phyloP scores from a whole-genome alignment of 2,329 filamentous ascomycete genomes.

The Penicillium sp. region DNA sequence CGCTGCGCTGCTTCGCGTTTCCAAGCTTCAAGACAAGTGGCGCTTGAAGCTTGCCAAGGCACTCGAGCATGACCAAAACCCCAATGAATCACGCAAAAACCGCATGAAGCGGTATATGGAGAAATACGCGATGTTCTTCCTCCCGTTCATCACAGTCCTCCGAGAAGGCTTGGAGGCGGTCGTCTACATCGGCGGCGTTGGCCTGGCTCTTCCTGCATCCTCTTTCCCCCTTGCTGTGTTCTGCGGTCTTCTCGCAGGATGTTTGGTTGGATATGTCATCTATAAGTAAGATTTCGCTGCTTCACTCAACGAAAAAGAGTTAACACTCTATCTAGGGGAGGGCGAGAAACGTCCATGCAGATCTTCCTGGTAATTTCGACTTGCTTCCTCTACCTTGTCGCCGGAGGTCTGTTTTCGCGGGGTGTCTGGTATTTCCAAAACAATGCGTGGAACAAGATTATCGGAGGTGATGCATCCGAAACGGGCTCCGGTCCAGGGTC shows the following conservation, averaged over 20 bases:
- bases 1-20: slow-evolving; percentile 75
- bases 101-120: slow-evolving; percentile 66
- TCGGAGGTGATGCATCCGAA: slow-evolving; percentile 47
- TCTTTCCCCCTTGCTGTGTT: slow-evolving; percentile 78
- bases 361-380: slow-evolving; percentile 80
- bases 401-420: slow-evolving; percentile 77
- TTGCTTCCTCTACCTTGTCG: slow-evolving; percentile 80
- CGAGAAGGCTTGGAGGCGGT: slow-evolving; percentile 84
- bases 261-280: slow-evolving; percentile 68
- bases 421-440: slow-evolving; percentile 74
- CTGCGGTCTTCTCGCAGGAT: slow-evolving; percentile 68
- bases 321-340: slow-evolving; percentile 47
- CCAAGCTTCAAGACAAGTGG: slow-evolving; percentile 86
- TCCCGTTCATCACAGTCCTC: slow-evolving; percentile 86
- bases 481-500: slow-evolving; percentile 65
- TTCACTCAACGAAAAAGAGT: neutral
- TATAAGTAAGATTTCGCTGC: slow-evolving; percentile 63
- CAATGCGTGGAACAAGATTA: slow-evolving; percentile 50
- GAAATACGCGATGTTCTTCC: slow-evolving; percentile 81
- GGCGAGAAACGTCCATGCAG: slow-evolving; percentile 67
- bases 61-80: slow-evolving; percentile 49
- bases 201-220: slow-evolving; percentile 71
- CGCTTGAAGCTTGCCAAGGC: slow-evolving; percentile 73
- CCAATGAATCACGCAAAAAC: slow-evolving; percentile 39
- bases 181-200: slow-evolving; percentile 82